Conservation (phyloP, 73 alveolate genomes). For the Paramecium tetraurelia region DNA sequence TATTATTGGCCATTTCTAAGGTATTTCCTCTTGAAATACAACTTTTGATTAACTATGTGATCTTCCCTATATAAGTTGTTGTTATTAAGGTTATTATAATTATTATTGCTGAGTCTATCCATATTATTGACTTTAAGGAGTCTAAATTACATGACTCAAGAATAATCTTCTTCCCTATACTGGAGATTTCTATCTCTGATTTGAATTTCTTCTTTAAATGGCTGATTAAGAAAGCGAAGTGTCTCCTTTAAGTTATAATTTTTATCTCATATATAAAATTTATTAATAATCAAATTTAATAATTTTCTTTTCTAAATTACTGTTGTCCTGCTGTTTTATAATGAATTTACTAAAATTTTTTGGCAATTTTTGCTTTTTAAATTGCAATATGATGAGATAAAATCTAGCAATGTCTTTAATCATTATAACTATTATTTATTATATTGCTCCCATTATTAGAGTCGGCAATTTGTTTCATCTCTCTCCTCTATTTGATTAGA, state of each 20-base stretch:
- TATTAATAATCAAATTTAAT: not conserved
- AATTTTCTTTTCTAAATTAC: not conserved
- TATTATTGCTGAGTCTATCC: not conserved
- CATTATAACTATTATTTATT: not conserved
- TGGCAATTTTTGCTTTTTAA: constrained; percentile 32
- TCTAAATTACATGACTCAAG: not conserved
- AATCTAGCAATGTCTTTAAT: not conserved
- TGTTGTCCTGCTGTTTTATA: constrained; percentile 17
- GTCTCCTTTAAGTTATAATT: not conserved
- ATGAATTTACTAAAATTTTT: constrained; percentile 28
- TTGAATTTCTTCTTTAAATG: not conserved
- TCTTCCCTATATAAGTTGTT: not conserved
- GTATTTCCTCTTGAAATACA: not conserved
- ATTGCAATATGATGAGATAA: constrained; percentile 38
- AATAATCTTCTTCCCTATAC: not conserved
- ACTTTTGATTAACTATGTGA: not conserved
- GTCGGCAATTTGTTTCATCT: not conserved
- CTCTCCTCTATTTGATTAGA: not conserved
- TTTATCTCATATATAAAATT: not conserved
- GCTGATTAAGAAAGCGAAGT: not conserved
- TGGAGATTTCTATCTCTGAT: not conserved
- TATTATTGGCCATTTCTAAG: not conserved
- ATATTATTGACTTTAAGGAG: not conserved
- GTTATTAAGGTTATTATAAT: not conserved
- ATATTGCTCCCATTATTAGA: not conserved